Evolutionary conservation across 78 protist genomes (phyloP).

Genomic region (Creolimax fragrantissima): DNA sequence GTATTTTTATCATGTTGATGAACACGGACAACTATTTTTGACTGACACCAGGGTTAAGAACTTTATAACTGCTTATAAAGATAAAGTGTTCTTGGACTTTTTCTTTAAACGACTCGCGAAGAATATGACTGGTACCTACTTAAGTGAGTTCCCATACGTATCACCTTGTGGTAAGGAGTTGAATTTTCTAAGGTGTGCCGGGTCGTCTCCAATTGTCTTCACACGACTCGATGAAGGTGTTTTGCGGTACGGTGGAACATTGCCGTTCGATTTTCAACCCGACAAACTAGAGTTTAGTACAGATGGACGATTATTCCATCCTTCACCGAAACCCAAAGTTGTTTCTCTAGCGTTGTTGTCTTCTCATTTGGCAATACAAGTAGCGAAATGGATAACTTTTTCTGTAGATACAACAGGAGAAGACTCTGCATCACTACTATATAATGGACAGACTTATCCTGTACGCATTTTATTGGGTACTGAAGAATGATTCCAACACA

Average conservation of each 20-base stretch:
- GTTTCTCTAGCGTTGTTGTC: background rate
- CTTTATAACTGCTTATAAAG: slow-evolving; percentile 2
- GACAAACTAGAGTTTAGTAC: background rate
- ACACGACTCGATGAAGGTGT: background rate
- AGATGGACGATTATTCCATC: background rate
- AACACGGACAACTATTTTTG: slow-evolving; percentile 3
- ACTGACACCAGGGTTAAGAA: background rate
- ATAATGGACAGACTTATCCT: background rate
- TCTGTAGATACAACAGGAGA: background rate
- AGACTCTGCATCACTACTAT: background rate
- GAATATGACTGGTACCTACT: background rate
- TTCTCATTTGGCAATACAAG: background rate
- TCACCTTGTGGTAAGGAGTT: background rate
- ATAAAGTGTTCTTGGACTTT: background rate
- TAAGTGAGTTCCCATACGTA: background rate
- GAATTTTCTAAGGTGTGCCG: background rate
- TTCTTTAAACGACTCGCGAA: background rate
- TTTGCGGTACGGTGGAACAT: background rate
- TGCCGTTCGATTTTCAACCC: background rate
- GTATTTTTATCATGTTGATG: slow-evolving; percentile 4
- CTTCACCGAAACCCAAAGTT: background rate
- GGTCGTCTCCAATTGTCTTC: background rate
- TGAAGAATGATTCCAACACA: background rate
- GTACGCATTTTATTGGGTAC: background rate
- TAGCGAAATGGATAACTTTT: background rate